A percentile compares a stretch with the other conserved stretches of the same genome.
phyloP scores from a whole-genome alignment of 768 basidiomycete genomes.

The Pleurotus cornucopiae region DNA sequence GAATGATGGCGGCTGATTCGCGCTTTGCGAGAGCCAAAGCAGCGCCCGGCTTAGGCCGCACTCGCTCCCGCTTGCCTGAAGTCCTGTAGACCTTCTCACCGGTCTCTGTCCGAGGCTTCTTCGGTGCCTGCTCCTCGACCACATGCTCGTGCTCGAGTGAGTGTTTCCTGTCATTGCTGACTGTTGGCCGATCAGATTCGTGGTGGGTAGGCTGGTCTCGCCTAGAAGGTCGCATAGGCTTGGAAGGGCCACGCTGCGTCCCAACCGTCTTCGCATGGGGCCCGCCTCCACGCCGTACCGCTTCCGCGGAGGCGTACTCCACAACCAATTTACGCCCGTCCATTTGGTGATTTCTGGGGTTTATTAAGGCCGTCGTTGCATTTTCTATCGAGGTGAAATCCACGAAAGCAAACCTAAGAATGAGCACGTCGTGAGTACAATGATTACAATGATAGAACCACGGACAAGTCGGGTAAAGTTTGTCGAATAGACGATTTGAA shows the following conservation, averaged over 20 bases:
- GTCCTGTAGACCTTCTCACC: slow-evolving; percentile 9
- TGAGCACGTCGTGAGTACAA: neutral
- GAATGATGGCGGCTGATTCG: slow-evolving; percentile 70
- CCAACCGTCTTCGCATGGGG: neutral
- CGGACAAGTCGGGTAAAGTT: neutral
- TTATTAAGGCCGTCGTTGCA: slow-evolving; percentile 79
- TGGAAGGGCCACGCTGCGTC: neutral
- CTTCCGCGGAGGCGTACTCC: slow-evolving; percentile 86
- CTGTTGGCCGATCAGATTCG: neutral
- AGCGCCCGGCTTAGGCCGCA: slow-evolving; percentile 71
- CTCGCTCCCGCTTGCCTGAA: slow-evolving; percentile 30
- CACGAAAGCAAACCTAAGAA: slow-evolving; percentile 82
- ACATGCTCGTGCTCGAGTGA: neutral
- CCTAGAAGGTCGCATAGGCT: neutral
- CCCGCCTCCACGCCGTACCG: slow-evolving; percentile 72
- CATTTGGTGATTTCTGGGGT: slow-evolving; percentile 79
- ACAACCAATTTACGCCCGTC: slow-evolving; percentile 83
- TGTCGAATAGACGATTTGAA: neutral
- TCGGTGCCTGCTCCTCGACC: neutral
- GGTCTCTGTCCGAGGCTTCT: neutral
- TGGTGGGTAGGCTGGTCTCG: neutral
- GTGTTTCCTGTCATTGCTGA: slow-evolving; percentile 7
- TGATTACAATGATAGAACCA: slow-evolving; percentile 4
- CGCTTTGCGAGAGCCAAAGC: slow-evolving; percentile 75
- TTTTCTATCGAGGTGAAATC: slow-evolving; percentile 80